Evolutionary conservation across 805 yeast species (phyloP).

Genomic region (Candida hungchunana): DNA sequence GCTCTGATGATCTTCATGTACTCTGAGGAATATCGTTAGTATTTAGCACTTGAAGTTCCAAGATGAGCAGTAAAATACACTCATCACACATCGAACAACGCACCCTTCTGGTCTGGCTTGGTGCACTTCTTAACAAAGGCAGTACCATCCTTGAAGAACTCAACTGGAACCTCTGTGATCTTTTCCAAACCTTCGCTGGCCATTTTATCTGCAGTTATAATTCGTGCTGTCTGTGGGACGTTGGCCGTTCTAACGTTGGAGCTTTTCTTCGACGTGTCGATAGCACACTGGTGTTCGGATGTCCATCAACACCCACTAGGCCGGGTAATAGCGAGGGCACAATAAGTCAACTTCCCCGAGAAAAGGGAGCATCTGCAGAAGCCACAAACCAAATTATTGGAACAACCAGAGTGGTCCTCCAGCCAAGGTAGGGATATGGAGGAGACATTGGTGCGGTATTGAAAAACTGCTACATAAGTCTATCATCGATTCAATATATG

Average conservation of each 20-base stretch:
- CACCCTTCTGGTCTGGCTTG: slow-evolving; percentile 82
- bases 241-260: not conserved
- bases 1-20: slow-evolving; percentile 87
- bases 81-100: slow-evolving; percentile 22
- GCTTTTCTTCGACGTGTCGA: slow-evolving; percentile 10
- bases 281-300: slow-evolving; percentile 8
- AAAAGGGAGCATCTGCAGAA: too few relatives aligned
- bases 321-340: too few relatives aligned
- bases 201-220: slow-evolving; percentile 25
- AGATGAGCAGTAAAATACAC: not conserved
- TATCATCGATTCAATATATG: too few relatives aligned
- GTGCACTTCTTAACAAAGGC: slow-evolving; percentile 88
- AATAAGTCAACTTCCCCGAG: too few relatives aligned
- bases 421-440: too few relatives aligned
- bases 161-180: slow-evolving; percentile 81
- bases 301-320: too few relatives aligned
- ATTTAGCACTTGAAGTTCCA: not conserved
- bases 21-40: slow-evolving; percentile 39
- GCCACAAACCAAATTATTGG: too few relatives aligned
- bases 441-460: too few relatives aligned
- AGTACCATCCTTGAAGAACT: slow-evolving; percentile 86
- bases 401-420: too few relatives aligned
- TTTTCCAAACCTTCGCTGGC: slow-evolving; percentile 66
- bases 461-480: too few relatives aligned
- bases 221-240: not conserved